phyloP scores from a whole-genome alignment of 495 filamentous ascomycete species.

The Penicillium daleae region DNA sequence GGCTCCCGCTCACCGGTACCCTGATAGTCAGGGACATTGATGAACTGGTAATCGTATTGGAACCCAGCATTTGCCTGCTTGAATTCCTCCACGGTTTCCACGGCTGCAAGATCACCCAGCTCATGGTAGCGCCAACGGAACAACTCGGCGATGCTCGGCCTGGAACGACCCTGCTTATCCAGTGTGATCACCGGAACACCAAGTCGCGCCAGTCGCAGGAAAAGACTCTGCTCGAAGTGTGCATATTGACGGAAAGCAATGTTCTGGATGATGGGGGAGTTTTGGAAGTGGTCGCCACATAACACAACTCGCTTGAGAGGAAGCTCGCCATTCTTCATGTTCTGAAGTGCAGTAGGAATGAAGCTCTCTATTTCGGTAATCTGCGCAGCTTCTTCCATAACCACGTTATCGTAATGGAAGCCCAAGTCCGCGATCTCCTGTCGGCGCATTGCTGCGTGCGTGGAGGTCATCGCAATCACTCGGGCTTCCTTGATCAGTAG shows the following conservation, averaged over 20 bases:
- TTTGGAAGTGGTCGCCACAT: constrained; percentile 94
- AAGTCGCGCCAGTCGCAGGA: constrained; percentile 85
- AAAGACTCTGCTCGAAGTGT: constrained; percentile 93
- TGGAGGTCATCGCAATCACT: constrained; percentile 97
- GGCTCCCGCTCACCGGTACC: constrained; percentile 87
- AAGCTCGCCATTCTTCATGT: constrained; percentile 68
- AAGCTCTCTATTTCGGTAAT: constrained; percentile 98
- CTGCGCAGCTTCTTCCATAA: constrained; percentile 99
- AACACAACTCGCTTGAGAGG: constrained; percentile 87
- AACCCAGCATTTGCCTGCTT: constrained; percentile 88
- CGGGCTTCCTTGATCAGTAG: constrained; percentile 92
- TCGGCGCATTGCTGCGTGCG: constrained; percentile 96
- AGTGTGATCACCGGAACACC: constrained; percentile 89
- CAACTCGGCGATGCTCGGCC: constrained; percentile 82
- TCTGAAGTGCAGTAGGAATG: constrained; percentile 89
- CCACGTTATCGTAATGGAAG: constrained; percentile 95
- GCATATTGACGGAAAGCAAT: constrained; percentile 95
- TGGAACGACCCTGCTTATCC: constrained; percentile 88
- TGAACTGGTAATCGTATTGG: constrained; percentile 93
- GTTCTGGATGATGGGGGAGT: constrained; percentile 94
- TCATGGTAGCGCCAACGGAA: constrained; percentile 92
- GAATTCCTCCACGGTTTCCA: constrained; percentile 71
- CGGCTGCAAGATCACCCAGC: constrained; percentile 77
- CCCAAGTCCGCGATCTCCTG: constrained; percentile 89
- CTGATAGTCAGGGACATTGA: constrained; percentile 94